Percentiles rank a stretch among this genome's conserved stretches.
These are phyloP conservation scores for Fusarium sp. DNA, from an alignment of 2,329 filamentous ascomycete genomes.

Conservation along the genomic window DNA sequence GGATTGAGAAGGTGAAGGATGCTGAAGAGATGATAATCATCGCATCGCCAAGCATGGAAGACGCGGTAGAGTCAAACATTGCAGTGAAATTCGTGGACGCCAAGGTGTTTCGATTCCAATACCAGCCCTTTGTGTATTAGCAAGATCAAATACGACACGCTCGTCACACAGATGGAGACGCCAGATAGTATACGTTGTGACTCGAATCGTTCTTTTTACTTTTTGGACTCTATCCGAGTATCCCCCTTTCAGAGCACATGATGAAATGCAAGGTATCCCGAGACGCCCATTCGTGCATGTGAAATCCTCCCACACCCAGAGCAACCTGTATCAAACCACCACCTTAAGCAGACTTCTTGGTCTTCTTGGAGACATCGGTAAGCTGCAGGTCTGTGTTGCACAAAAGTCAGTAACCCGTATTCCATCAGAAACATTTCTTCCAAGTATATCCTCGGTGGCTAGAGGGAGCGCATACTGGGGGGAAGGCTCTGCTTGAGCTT, in stretches of 20 bases:
- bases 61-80: conserved; percentile 46
- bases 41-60: conserved; percentile 49
- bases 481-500: conserved; percentile 99
- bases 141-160: conserved; percentile 4
- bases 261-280: conserved; percentile 64
- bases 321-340: conserved; percentile 39
- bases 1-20: conserved; percentile 51
- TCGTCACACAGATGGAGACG: conserved; percentile 23
- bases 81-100: conserved; percentile 31
- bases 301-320: conserved; percentile 48
- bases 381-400: conserved; percentile 58
- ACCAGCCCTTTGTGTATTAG: conserved; percentile 42
- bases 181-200: conserved; percentile 32
- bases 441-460: conserved; percentile 4
- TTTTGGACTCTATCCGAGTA: conserved; percentile 52
- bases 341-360: conserved; percentile 45
- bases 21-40: conserved; percentile 53
- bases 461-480: conserved; percentile 75
- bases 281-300: conserved; percentile 62
- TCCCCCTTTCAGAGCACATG: conserved; percentile 52
- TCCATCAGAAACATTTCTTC: background rate
- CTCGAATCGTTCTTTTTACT: conserved; percentile 49
- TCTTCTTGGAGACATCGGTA: conserved; percentile 66
- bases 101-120: conserved; percentile 36
- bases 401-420: conserved; percentile 18